Base-by-base conservation (phyloP, 2,329 filamentous ascomycete genomes). In the Fusarium sp. region DNA sequence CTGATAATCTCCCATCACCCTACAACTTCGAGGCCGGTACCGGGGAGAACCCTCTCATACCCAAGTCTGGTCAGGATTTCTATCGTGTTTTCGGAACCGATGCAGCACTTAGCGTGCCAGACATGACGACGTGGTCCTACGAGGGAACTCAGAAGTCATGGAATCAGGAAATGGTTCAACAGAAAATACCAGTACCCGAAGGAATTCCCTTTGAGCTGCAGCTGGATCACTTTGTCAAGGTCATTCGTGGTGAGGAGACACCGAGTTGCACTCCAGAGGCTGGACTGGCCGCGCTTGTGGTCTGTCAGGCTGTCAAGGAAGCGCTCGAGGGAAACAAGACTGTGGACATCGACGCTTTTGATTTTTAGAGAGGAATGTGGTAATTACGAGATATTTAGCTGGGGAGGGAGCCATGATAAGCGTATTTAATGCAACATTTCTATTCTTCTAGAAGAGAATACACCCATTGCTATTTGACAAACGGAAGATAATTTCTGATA, bases 21-120 rank as follows among this genome's bases (percentile, higher is more conserved):
- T 85, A 89, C 76, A 88, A 84, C 66, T 91, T 90, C 58, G 89
- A 91, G 76, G 80, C 84, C 2, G 89, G 88, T 0, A 91, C 89
- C 0, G 89, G 89, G 3, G 90, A 91, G 80, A 91, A 91, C 67
- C 87, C 89, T 0, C 78, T 83, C 1, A 87, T 91, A 58, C 85
- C 88, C 0, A 78, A 80, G 9, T 78, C 82, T 2, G 81, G 77
- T 0, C 80, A 80, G 67, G 85, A 85, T 71, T 86, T 89, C 59
- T 91, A 90, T 67, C 84, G 88, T 1, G 85, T 91, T n/a, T 87
- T 90, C 68, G 88, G 88, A 0, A 86, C 85, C 0, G 80, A 87
- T 3, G 89, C 81, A 0, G 85, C 83, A 23, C 76, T 91, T 1
- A 89, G 88, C 75, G 86, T 90, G 18, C 88, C 88, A 0, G 88